phyloP scores from a whole-genome alignment of 306 rosid genomes.

The Sicyos baderoa region DNA sequence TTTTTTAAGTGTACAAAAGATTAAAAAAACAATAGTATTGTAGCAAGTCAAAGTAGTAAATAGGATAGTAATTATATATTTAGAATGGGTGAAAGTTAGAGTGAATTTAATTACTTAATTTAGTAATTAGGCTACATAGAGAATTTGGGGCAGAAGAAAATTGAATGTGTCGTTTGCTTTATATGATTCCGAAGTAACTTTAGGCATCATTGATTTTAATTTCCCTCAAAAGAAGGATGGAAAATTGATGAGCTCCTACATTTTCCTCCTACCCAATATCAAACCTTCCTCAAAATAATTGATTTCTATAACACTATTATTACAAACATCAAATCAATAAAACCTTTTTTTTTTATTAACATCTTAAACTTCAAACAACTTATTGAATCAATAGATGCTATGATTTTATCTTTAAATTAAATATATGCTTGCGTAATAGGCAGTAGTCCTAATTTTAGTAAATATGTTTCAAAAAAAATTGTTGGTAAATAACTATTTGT shows the following conservation, averaged over 20 bases:
- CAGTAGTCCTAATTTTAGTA: too few species aligned
- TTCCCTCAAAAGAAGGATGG: slow-evolving; percentile 11
- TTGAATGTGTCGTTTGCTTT: slow-evolving; percentile 2
- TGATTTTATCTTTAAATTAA: neutral
- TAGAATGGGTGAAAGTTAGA: neutral
- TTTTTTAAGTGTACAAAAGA: too few species aligned
- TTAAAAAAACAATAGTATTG: too few species aligned
- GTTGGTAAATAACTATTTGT: too few species aligned
- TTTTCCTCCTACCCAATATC: neutral
- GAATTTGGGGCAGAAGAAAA: neutral
- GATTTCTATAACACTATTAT: slow-evolving; percentile 7
- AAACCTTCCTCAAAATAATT: slow-evolving; percentile 9
- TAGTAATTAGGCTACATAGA: neutral
- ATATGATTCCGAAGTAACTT: slow-evolving; percentile 13
- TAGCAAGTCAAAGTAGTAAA: neutral
- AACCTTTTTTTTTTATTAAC: neutral
- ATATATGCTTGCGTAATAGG: too few species aligned
- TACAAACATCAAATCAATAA: slow-evolving; percentile 11
- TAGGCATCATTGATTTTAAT: slow-evolving; percentile 14
- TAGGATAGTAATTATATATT: neutral
- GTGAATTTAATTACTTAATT: neutral
- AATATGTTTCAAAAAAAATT: too few species aligned
- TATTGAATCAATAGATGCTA: neutral
- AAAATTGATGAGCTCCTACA: neutral
- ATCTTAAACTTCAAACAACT: neutral